Evolutionary conservation across 1,284 basidiomycete genomes (phyloP).

Genomic region (Golubevia sp.): DNA sequence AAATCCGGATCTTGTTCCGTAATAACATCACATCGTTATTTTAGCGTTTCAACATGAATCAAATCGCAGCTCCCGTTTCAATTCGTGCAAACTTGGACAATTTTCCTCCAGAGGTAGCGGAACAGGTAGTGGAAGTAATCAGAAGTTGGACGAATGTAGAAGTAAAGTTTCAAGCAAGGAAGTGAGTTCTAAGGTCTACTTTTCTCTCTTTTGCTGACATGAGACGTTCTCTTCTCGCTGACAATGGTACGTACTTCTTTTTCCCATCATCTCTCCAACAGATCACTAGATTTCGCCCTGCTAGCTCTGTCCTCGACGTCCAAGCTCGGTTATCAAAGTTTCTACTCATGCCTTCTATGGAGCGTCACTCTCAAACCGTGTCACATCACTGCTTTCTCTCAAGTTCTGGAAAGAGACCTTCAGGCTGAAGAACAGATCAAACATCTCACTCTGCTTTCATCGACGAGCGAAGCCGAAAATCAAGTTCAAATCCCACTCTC

Average conservation of each 20-base stretch:
- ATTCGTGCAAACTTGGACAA: neutral
- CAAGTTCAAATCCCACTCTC: neutral
- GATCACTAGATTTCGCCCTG: too few species aligned
- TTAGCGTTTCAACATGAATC: too few species aligned
- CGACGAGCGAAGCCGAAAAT: neutral
- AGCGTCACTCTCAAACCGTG: too few species aligned
- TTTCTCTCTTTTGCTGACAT: neutral
- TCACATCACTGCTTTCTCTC: neutral
- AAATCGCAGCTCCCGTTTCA: too few species aligned
- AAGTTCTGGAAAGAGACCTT: neutral
- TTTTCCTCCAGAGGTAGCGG: neutral
- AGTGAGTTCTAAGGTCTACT: neutral
- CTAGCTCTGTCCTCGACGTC: too few species aligned
- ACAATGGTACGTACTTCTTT: neutral
- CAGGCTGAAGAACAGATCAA: neutral
- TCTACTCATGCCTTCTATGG: too few species aligned
- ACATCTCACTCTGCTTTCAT: neutral
- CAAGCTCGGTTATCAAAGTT: too few species aligned
- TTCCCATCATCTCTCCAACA: too few species aligned
- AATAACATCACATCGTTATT: too few species aligned
- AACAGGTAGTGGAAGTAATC: neutral
- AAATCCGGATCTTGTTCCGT: too few species aligned
- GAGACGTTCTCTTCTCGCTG: neutral
- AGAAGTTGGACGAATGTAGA: neutral
- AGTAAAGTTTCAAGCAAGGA: neutral